phyloP scores from a whole-genome alignment of 2,329 filamentous ascomycete genomes.

The Coniochaeta hoffmannii region DNA sequence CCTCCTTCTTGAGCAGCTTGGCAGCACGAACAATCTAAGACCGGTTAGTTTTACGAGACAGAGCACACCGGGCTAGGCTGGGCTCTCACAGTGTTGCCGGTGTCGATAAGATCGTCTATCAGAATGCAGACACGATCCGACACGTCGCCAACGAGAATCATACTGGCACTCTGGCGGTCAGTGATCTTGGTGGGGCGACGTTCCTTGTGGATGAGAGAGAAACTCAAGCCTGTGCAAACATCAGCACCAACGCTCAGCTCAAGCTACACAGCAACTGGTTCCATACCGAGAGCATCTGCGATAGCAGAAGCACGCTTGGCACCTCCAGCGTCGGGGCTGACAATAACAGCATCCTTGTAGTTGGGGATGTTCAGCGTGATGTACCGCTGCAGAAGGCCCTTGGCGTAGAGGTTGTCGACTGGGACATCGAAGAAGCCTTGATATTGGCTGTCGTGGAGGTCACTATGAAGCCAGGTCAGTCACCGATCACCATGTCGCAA shows the following conservation, averaged over 20 bases:
- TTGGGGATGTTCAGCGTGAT: constrained; percentile 78
- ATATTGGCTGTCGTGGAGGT: constrained; percentile 87
- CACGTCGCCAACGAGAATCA: constrained; percentile 78
- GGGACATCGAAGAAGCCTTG: constrained; percentile 98
- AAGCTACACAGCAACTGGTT: background rate
- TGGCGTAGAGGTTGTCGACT: constrained; percentile 92
- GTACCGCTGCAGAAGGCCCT: constrained; percentile 62
- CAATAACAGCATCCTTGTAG: constrained; percentile 81
- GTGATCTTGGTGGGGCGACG: constrained; percentile 62
- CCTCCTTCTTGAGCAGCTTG: constrained; percentile 92
- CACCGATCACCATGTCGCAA: background rate
- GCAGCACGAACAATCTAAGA: constrained; percentile 75
- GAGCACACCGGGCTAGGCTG: background rate
- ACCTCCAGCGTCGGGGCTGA: constrained; percentile 92
- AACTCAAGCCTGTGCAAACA: background rate
- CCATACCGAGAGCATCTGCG: constrained; percentile 72
- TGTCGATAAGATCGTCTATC: constrained; percentile 91
- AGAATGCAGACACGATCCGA: constrained; percentile 70
- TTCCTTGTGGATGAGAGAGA: constrained; percentile 21
- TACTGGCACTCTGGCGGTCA: constrained; percentile 71
- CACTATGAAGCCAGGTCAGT: constrained; percentile 24
- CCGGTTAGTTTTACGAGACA: background rate
- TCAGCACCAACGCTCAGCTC: background rate
- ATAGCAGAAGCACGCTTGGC: constrained; percentile 95
- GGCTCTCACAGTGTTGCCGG: constrained; percentile 65